These are phyloP conservation scores for Ustilago xerochloae DNA, from an alignment of 1,284 basidiomycete species.

Conservation along the genomic window DNA sequence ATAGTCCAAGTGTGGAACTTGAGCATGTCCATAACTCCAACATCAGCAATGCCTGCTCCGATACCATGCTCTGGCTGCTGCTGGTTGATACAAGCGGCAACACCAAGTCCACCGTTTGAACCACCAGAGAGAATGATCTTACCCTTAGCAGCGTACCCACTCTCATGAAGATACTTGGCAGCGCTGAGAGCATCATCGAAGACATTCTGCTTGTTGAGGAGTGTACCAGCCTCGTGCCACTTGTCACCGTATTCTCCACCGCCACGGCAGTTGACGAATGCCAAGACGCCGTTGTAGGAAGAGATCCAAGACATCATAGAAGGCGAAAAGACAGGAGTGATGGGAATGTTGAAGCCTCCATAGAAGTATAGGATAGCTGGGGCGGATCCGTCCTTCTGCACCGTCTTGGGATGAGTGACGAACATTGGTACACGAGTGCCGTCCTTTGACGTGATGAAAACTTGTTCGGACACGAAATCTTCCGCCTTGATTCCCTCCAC, in stretches of 20 bases:
- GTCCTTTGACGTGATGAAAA: conserved; percentile 76
- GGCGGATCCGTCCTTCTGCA: conserved; percentile 79
- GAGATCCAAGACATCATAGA: conserved; percentile 81
- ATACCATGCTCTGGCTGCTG: conserved; percentile 82
- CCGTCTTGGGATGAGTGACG: conserved; percentile 80
- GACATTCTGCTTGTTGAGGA: conserved; percentile 73
- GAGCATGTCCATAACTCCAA: conserved; percentile 79
- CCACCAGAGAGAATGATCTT: conserved; percentile 80
- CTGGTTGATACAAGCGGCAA: conserved; percentile 82
- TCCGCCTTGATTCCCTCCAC: conserved; percentile 77
- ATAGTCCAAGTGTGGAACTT: conserved; percentile 65
- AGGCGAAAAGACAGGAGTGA: conserved; percentile 79
- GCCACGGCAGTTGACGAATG: conserved; percentile 75
- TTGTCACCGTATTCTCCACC: conserved; percentile 85
- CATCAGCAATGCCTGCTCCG: conserved; percentile 69
- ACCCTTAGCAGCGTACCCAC: conserved; percentile 77
- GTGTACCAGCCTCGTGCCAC: conserved; percentile 66
- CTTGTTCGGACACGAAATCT: conserved; percentile 80
- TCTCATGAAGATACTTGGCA: conserved; percentile 76
- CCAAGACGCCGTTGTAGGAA: conserved; percentile 79
- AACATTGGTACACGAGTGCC: conserved; percentile 88
- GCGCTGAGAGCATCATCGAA: conserved; percentile 77
- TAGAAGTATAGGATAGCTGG: conserved; percentile 82
- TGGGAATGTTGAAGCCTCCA: conserved; percentile 73
- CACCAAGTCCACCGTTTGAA: conserved; percentile 74